Conservation (phyloP, 768 basidiomycete genomes). For the Pulveroboletus sp. region DNA sequence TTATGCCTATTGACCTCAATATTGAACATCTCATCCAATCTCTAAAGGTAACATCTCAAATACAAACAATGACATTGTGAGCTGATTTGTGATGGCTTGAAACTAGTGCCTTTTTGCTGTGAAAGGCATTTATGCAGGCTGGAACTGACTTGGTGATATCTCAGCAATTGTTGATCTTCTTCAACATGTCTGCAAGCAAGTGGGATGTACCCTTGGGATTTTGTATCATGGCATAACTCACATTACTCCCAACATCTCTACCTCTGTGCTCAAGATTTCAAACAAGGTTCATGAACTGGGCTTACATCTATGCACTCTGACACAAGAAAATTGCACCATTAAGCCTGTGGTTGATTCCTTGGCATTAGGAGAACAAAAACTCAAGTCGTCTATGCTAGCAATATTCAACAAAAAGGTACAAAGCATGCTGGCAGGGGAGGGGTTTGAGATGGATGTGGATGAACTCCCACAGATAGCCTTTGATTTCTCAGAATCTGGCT, state of each 20-base stretch:
- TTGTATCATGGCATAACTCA: constrained; percentile 30
- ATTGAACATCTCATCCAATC: constrained; percentile 37
- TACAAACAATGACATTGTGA: too few relatives aligned
- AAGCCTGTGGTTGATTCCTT: constrained; percentile 18
- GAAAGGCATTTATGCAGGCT: constrained; percentile 32
- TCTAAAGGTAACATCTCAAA: constrained; percentile 24
- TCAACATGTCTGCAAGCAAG: constrained; percentile 28
- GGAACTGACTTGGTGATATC: constrained; percentile 33
- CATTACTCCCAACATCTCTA: constrained; percentile 12
- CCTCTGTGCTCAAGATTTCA: constrained; percentile 8
- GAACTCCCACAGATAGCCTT: constrained; percentile 11
- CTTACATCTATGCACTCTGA: constrained; percentile 12
- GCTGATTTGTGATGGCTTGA: neutral
- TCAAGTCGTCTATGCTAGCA: constrained; percentile 24
- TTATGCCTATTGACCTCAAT: constrained; percentile 36
- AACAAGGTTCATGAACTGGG: constrained; percentile 1
- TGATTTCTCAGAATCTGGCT: neutral
- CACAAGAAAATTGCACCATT: neutral
- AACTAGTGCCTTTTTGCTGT: constrained; percentile 4
- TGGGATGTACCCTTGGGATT: constrained; percentile 17
- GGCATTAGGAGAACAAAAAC: constrained; percentile 14
- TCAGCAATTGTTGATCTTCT: constrained; percentile 28
- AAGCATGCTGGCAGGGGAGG: constrained; percentile 6
- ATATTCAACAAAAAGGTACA: constrained; percentile 35
- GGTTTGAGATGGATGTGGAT: constrained; percentile 21